A percentile compares a stretch with the other conserved stretches of the same genome.
These are phyloP conservation scores for Dictyostelium capitatum DNA, from an alignment of 78 protist species.

Conservation along the genomic window DNA sequence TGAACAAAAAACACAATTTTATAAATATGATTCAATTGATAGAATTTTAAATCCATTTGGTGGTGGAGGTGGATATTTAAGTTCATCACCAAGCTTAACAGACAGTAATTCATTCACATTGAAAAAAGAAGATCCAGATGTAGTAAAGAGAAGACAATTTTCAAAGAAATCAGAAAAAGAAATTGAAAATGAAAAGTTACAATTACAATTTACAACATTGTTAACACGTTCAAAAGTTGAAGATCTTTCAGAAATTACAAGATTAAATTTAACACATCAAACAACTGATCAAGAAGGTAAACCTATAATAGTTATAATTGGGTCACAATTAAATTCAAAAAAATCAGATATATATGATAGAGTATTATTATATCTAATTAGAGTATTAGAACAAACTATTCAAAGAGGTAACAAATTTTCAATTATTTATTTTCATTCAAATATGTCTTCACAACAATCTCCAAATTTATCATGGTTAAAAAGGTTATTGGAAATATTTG, in stretches of 20 bases:
- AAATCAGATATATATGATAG: not conserved
- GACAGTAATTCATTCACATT: not conserved
- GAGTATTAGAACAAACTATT: slow-evolving; percentile 14
- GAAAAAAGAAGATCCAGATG: slow-evolving; percentile 76
- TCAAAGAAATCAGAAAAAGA: slow-evolving; percentile 35
- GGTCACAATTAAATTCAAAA: slow-evolving; percentile 20
- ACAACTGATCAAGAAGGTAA: not conserved
- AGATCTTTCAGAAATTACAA: slow-evolving; percentile 24
- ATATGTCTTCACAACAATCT: slow-evolving; percentile 36
- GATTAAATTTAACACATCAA: slow-evolving; percentile 42
- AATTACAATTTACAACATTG: slow-evolving; percentile 1
- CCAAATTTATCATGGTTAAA: slow-evolving; percentile 66
- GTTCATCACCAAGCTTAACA: not conserved
- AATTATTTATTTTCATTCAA: slow-evolving; percentile 68
- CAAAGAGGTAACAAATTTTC: slow-evolving; percentile 12
- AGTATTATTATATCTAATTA: slow-evolving; percentile 17
- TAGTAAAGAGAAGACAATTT: slow-evolving; percentile 14
- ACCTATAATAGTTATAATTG: slow-evolving; percentile 54
- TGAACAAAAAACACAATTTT: not conserved
- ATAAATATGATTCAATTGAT: not conserved
- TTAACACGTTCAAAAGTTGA: slow-evolving; percentile 15
- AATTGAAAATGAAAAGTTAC: not conserved
- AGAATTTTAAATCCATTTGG: slow-evolving; percentile 1
- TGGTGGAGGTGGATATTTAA: not conserved
- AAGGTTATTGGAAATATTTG: slow-evolving; percentile 38